Evolutionary conservation across 164 flowering plant species (phyloP), one percentile per base, ranked within the genome.

Genomic region (Kalanchoe fedtschenkoi): DNA sequence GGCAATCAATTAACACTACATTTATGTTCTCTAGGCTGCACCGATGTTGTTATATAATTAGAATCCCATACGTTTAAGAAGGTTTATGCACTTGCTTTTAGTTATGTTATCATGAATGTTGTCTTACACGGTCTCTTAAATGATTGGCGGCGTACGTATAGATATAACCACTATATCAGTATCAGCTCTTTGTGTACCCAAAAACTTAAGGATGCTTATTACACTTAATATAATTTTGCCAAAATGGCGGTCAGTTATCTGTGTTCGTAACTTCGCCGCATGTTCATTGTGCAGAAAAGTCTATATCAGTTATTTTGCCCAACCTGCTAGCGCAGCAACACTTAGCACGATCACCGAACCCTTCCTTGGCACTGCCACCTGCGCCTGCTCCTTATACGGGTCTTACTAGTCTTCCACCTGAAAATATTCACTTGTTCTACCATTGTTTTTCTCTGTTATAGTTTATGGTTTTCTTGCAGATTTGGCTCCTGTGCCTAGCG

Each of bases 371-470:
- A 7, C 6, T 11, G 30, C 26, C 56, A 24, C 56, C 56, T 51
- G 56, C 56, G 26, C 56, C 32, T 51, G 56, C 56, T 51, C 56
- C 56, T 51, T 28, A 4, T 29, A 51, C 14, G 32, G 56, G 56
- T 51, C 16, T 26, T 51, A 51, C 56, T 22, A 32, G 14, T 51
- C 10, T 26, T 17, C 56, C 32, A 19, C 28, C 10, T 26, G 3
- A 26, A 11, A 51, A 24, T 11, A 24, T 26, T 11, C 56, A 0
- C 7, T 5, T 44, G 51, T 51, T 26, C 4, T 51, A 51, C 56
- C 56, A 51, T 51, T 51, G 56, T 11, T 32, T 24, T 51, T 11
- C 2, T 26, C 17, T 51, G 6, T 26, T 24, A 51, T 28, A 51
- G 32, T 1, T 51, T 51, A 51, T 10, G 2, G 32, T 28, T 47